These are phyloP conservation scores for Roridomyces roridus DNA, from an alignment of 768 basidiomycete species.

Conservation along the genomic window DNA sequence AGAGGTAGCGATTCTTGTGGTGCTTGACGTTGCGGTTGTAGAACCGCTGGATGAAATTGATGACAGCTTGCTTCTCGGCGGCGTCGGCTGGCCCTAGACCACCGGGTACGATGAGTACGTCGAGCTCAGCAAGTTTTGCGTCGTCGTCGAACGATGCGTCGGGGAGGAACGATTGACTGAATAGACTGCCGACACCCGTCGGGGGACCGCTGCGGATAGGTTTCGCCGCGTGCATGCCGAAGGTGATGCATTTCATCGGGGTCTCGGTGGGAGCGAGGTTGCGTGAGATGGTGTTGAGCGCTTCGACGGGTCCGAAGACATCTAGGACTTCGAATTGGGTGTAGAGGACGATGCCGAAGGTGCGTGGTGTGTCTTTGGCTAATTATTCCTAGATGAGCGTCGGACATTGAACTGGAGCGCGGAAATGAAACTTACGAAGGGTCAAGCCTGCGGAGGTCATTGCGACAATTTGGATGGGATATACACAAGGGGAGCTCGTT, in stretches of 20 bases:
- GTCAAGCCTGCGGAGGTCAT: not conserved
- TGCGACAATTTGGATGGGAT: too few species aligned
- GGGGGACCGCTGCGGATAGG: slow-evolving; percentile 5
- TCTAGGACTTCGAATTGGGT: slow-evolving; percentile 14
- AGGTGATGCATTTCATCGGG: slow-evolving; percentile 11
- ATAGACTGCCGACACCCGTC: slow-evolving; percentile 2
- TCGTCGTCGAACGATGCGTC: slow-evolving; percentile 1
- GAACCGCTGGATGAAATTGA: slow-evolving; percentile 11
- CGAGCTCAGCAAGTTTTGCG: slow-evolving; percentile 5
- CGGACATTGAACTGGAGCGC: slow-evolving; percentile 5
- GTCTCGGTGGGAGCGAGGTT: slow-evolving; percentile 6
- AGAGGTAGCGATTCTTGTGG: slow-evolving; percentile 7
- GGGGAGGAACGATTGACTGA: slow-evolving; percentile 11
- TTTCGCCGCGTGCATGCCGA: not conserved
- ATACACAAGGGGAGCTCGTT: too few species aligned
- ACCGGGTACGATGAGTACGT: slow-evolving; percentile 15
- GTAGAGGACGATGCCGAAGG: slow-evolving; percentile 11
- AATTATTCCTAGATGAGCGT: slow-evolving; percentile 10
- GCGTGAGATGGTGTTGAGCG: slow-evolving; percentile 10
- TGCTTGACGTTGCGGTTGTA: not conserved
- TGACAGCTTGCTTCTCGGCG: slow-evolving; percentile 11
- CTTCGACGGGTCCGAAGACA: slow-evolving; percentile 13
- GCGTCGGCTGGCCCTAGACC: slow-evolving; percentile 10
- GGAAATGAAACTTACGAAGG: not conserved
- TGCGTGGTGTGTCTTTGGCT: not conserved